phyloP scores from a whole-genome alignment of 495 filamentous ascomycete genomes.

The Tuber brumale region DNA sequence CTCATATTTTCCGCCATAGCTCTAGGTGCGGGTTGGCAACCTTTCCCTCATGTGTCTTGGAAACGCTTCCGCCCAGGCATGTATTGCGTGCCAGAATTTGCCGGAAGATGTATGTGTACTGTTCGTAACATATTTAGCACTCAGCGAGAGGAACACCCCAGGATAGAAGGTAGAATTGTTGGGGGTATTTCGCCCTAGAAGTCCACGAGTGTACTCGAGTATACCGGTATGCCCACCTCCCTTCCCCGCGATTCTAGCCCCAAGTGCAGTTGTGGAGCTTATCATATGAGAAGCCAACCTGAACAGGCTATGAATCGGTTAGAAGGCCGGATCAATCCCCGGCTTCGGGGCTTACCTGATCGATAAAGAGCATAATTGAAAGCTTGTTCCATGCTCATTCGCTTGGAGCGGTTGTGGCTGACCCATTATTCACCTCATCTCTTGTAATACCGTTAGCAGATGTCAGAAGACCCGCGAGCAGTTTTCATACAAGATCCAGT shows the following conservation, averaged over 20 bases:
- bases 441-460: conserved; percentile 42
- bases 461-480: not conserved
- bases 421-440: conserved; percentile 49
- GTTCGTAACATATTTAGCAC: conserved; percentile 52
- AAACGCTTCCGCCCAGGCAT: conserved; percentile 56
- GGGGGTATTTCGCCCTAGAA: conserved; percentile 6
- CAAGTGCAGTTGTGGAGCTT: conserved; percentile 15
- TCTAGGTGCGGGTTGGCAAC: conserved; percentile 7
- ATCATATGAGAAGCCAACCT: conserved; percentile 32
- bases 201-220: conserved; percentile 6
- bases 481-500: not conserved
- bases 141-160: conserved; percentile 55
- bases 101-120: conserved; percentile 56
- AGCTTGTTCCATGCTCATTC: conserved; percentile 61
- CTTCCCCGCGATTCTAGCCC: not conserved
- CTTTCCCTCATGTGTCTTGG: conserved; percentile 49
- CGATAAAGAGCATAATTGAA: conserved; percentile 68
- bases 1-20: conserved; percentile 10
- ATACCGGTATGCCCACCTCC: not conserved
- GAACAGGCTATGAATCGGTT: conserved; percentile 6
- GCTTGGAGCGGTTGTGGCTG: conserved; percentile 19
- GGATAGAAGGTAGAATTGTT: conserved; percentile 44
- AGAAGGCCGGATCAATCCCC: not conserved
- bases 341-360: conserved; percentile 45
- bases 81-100: conserved; percentile 61